phyloP scores from a whole-genome alignment of 805 yeast species.

The Hanseniaspora jakobsenii region DNA sequence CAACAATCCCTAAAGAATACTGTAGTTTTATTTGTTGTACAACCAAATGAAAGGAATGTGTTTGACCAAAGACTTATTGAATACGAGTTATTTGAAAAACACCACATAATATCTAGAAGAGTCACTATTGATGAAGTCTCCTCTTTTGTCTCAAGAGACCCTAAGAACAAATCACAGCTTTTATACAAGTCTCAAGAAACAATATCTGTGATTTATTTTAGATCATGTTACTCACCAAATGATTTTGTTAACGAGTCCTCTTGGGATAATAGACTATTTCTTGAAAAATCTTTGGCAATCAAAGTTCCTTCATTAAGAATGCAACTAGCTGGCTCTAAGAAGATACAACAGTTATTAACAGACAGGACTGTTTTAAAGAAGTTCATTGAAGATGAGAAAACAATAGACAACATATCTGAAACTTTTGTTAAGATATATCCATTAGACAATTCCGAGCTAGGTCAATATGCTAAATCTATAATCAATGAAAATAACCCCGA shows the following conservation, averaged over 20 bases:
- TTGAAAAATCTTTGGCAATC: conserved; percentile 70
- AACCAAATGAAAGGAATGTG: conserved; percentile 74
- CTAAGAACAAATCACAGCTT: conserved; percentile 35
- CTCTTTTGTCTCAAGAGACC: conserved; percentile 33
- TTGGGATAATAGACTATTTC: conserved; percentile 64
- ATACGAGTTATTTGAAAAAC: conserved; percentile 45
- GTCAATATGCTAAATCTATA: conserved; percentile 47
- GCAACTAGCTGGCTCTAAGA: conserved; percentile 87
- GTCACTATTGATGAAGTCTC: conserved; percentile 52
- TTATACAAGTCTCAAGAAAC: conserved; percentile 43
- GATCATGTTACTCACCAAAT: conserved; percentile 78
- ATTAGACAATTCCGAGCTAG: conserved; percentile 56
- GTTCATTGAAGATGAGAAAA: conserved; percentile 30
- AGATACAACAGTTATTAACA: conserved; percentile 81
- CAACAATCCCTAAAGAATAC: conserved; percentile 30
- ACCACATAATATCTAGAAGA: conserved; percentile 52
- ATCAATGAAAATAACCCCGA: conserved; percentile 38
- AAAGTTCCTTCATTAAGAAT: conserved; percentile 85
- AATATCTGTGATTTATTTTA: conserved; percentile 75
- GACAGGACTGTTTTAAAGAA: conserved; percentile 36
- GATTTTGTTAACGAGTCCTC: conserved; percentile 57
- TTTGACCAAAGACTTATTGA: conserved; percentile 86
- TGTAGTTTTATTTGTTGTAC: conserved; percentile 64
- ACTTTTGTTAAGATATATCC: conserved; percentile 88
- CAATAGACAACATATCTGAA: conserved; percentile 25